Evolutionary conservation across 805 yeast species (phyloP).

Genomic region (Saturnispora gosingensis): DNA sequence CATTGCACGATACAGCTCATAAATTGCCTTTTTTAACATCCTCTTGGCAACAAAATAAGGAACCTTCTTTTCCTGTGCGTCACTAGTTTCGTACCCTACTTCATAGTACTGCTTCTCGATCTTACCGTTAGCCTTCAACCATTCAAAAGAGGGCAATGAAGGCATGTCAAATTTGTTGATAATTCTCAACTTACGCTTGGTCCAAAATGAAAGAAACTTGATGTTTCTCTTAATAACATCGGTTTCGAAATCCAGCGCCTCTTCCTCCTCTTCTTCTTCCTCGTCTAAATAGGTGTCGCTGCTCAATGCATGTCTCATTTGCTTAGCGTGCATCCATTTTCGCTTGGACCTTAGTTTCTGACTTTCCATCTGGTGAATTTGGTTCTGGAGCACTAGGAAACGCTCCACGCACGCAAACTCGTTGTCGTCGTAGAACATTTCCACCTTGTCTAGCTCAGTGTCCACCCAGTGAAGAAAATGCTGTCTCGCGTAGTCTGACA

Average conservation of each 20-base stretch:
- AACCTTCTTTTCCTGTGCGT: constrained; percentile 21
- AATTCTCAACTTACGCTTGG: constrained; percentile 21
- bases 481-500: constrained; percentile 30
- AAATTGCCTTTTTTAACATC: constrained; percentile 57
- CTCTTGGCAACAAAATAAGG: constrained; percentile 59
- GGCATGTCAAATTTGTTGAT: constrained; percentile 33
- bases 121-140: constrained; percentile 23
- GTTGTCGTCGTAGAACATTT: constrained; percentile 47
- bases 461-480: constrained; percentile 65
- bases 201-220: constrained; percentile 17
- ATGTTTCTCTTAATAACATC: constrained; percentile 13
- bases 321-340: constrained; percentile 11
- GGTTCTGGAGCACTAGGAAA: constrained; percentile 56
- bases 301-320: constrained; percentile 1
- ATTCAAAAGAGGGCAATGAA: constrained; percentile 31
- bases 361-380: constrained; percentile 52
- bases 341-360: constrained; percentile 31
- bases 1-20: constrained; percentile 66
- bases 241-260: constrained; percentile 2
- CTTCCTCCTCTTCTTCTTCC: constrained; percentile 9
- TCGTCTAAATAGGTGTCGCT: constrained; percentile 12
- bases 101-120: constrained; percentile 30
- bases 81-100: constrained; percentile 23
- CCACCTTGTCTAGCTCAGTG: constrained; percentile 48
- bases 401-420: constrained; percentile 55